Evolutionary conservation across 768 basidiomycete genomes (phyloP), one percentile per base, ranked within the genome.

Genomic region (Pleurotus giganteus): DNA sequence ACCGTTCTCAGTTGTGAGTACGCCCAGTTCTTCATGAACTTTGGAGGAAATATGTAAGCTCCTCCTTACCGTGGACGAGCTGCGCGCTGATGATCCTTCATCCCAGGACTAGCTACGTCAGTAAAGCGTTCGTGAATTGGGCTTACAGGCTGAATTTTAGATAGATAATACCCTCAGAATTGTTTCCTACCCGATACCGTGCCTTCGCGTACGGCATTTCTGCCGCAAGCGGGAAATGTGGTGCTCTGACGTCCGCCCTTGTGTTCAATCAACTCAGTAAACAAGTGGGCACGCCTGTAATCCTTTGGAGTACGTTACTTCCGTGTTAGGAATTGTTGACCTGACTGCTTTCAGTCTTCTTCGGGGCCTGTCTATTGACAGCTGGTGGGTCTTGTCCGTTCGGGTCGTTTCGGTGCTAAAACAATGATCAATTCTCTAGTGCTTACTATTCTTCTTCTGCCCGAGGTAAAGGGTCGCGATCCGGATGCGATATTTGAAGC

Each of bases 101-200:
- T n/a, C n/a, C n/a, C n/a, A 21, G 21, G 12, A 13, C 42, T 26
- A 23, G 24, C 39, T 27, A 32, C 23, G 7, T 28, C 9, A 8
- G 46, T 41, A 46, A 44, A 37, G 3, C 36, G 19, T 17, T 4
- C n/a, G 9, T 7, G 9, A 11, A n/a, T 23, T 31, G 36, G 24
- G 7, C 11, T 27, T 27, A 8, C 1, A 31, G 15, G 34, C 36
- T 19, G 13, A 41, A 12, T 13, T 34, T 9, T 26, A 19, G 44
- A 28, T 55, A n/a, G 46, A 29, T 39, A n/a, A 32, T 12, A n/a
- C 47, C 45, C 8, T 39, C 15, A n/a, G 37, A 34, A 70, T 83
- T 89, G 12, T 90, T 89, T 74, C 90, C 89, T 0, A 91, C 90
- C 1, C 75, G 83, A 32, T 89, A 82, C 69, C 78, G 84, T 41